Evolutionary conservation across 148 eudicot genomes (phyloP).

Genomic region (Diospyros kaki): DNA sequence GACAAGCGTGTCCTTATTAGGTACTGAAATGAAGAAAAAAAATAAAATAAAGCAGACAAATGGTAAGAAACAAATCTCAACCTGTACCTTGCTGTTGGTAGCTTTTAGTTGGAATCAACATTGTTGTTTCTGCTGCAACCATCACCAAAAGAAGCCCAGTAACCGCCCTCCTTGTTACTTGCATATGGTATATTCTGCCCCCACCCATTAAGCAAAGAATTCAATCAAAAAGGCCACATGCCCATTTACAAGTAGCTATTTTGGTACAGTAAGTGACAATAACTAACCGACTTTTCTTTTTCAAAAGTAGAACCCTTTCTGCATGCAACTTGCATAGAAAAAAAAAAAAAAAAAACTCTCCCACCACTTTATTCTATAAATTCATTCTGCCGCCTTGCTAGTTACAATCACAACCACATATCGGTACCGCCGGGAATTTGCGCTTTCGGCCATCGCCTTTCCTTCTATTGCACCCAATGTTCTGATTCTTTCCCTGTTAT

Average conservation of each 20-base stretch:
- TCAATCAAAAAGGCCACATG: not conserved
- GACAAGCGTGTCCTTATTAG: not conserved
- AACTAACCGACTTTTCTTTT: conserved; percentile 36
- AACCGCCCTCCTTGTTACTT: conserved; percentile 6
- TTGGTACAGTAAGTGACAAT: conserved; percentile 24
- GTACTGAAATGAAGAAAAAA: not conserved
- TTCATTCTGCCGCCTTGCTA: conserved; percentile 10
- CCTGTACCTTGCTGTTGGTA: too few species aligned
- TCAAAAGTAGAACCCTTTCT: conserved; percentile 34
- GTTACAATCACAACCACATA: conserved; percentile 29
- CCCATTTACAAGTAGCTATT: not conserved
- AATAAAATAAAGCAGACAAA: not conserved
- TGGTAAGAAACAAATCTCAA: not conserved
- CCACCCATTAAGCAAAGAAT: conserved; percentile 11
- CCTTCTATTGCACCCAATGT: conserved; percentile 19
- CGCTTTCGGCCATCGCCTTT: conserved; percentile 18
- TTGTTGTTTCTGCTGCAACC: not conserved
- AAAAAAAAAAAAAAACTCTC: conserved; percentile 14
- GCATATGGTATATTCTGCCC: conserved; percentile 13
- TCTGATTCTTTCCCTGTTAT: conserved; percentile 17
- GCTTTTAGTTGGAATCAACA: too few species aligned
- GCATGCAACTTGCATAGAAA: conserved; percentile 43
- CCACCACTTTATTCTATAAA: conserved; percentile 43
- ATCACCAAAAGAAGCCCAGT: conserved; percentile 3
- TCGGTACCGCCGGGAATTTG: conserved; percentile 17